Conservation (phyloP, 2,329 filamentous ascomycete genomes). For the Ciborinia camelliae region DNA sequence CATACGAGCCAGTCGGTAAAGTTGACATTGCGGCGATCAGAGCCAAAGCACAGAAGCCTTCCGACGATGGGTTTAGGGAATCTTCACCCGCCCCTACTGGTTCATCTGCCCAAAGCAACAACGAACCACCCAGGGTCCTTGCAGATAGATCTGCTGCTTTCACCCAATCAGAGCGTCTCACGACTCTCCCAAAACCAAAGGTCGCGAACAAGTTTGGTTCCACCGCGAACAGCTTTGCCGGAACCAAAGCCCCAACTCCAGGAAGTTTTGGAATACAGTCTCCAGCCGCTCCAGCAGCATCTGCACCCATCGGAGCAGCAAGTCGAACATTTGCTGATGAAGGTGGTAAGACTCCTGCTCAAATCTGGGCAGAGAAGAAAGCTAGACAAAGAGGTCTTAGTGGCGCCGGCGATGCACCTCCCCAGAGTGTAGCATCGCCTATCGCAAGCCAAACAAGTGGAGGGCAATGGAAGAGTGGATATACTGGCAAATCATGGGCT, state of each 20-base stretch:
- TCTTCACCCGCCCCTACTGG: slow-evolving; percentile 45
- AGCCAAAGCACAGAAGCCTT: slow-evolving; percentile 70
- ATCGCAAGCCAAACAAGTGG: slow-evolving; percentile 70
- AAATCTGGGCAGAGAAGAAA: slow-evolving; percentile 97
- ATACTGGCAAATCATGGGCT: slow-evolving; percentile 85
- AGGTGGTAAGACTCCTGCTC: slow-evolving; percentile 93
- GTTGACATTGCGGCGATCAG: slow-evolving; percentile 95
- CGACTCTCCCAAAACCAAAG: slow-evolving; percentile 89
- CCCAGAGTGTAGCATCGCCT: slow-evolving; percentile 48
- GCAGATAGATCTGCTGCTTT: slow-evolving; percentile 77
- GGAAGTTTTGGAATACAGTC: slow-evolving; percentile 64
- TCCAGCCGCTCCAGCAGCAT: slow-evolving; percentile 51
- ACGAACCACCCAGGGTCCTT: slow-evolving; percentile 57
- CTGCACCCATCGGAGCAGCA: slow-evolving; percentile 67
- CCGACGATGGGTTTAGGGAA: slow-evolving; percentile 38
- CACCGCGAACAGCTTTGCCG: slow-evolving; percentile 68
- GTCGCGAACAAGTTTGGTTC: slow-evolving; percentile 82
- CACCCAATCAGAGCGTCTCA: slow-evolving; percentile 72
- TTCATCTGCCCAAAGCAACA: slow-evolving; percentile 36
- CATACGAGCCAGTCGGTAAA: slow-evolving; percentile 93
- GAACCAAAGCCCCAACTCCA: slow-evolving; percentile 85
- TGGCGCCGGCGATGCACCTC: slow-evolving; percentile 46
- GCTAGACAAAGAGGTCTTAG: slow-evolving; percentile 67
- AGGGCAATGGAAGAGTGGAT: slow-evolving; percentile 85
- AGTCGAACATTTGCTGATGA: slow-evolving; percentile 93